Evolutionary conservation across 2,329 filamentous ascomycete genomes (phyloP).

Genomic region (Helotiales sp.): DNA sequence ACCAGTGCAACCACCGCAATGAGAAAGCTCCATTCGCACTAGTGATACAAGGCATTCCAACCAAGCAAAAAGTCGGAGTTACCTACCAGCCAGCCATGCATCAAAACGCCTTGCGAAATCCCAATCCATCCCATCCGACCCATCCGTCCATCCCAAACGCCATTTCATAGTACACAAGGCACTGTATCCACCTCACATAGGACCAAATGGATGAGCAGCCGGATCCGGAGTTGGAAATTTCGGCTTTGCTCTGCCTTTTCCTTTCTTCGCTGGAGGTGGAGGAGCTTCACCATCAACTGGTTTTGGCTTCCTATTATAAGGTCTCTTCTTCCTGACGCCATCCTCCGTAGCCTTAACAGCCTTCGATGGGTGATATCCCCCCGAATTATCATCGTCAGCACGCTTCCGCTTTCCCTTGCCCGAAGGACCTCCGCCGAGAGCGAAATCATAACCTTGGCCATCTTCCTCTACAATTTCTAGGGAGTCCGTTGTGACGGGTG

Average conservation of each 20-base stretch:
- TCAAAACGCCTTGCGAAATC: constrained; percentile 6
- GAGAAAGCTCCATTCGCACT: neutral
- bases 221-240: constrained; percentile 44
- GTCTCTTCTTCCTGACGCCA: constrained; percentile 38
- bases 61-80: neutral
- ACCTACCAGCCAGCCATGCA: neutral
- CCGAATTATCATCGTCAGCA: constrained; percentile 56
- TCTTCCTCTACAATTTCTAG: constrained; percentile 46
- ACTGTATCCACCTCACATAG: neutral
- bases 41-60: neutral
- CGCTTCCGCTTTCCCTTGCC: constrained; percentile 47
- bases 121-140: neutral
- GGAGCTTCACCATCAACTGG: constrained; percentile 24
- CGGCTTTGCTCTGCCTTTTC: constrained; percentile 58
- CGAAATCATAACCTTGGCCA: constrained; percentile 43
- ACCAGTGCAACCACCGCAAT: neutral
- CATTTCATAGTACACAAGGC: constrained; percentile 10
- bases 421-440: constrained; percentile 30
- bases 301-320: constrained; percentile 37
- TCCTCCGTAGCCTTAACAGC: constrained; percentile 44
- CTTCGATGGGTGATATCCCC: constrained; percentile 62
- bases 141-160: neutral
- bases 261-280: constrained; percentile 47
- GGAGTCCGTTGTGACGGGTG: constrained; percentile 41
- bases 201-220: constrained; percentile 30